phyloP scores from a whole-genome alignment of 192 early-diverging fungal species.

The Spinellus fusiger region DNA sequence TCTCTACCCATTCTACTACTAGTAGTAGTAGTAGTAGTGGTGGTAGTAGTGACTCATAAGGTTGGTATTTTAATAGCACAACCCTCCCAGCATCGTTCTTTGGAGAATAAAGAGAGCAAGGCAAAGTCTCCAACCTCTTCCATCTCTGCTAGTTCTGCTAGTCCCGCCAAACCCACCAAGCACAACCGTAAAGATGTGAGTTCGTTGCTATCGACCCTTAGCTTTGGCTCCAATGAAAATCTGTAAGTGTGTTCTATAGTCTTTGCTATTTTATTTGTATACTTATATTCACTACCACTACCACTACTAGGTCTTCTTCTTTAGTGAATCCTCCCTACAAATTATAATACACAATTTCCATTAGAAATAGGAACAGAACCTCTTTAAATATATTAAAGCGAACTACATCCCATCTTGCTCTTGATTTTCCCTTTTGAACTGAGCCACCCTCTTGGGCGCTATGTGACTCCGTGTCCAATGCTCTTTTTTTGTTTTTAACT shows the following conservation, averaged over 20 bases:
- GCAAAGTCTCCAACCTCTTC: neutral
- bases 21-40: too few species aligned
- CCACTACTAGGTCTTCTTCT: neutral
- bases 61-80: too few species aligned
- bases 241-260: neutral
- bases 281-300: neutral
- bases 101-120: neutral
- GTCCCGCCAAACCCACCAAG: neutral
- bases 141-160: neutral
- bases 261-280: neutral
- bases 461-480: too few species aligned
- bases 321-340: slow-evolving; percentile 8
- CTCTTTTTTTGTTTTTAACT: too few species aligned
- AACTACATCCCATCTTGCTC: neutral
- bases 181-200: neutral
- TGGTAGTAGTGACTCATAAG: too few species aligned
- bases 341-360: neutral
- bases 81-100: too few species aligned
- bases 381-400: neutral
- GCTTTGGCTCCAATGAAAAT: neutral
- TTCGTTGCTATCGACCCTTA: neutral
- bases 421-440: neutral
- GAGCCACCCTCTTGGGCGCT: too few species aligned
- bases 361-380: neutral
- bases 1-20: too few species aligned